Conservation (phyloP, 2,329 filamentous ascomycete species). For the Exophiala sp. region DNA sequence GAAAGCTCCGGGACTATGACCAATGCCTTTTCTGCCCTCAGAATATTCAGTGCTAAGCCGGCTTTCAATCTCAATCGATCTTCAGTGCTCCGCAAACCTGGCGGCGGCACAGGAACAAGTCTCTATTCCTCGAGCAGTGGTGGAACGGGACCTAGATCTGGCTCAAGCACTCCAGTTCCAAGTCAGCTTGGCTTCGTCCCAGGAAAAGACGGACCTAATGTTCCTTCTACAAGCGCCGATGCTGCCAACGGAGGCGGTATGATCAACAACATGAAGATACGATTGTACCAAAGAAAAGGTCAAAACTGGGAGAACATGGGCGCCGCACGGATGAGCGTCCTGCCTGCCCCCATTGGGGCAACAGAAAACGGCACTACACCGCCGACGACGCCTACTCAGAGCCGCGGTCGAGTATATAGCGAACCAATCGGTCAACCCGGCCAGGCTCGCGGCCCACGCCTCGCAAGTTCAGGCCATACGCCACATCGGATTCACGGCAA, state of each 20-base stretch:
- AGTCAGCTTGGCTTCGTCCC: conserved; percentile 40
- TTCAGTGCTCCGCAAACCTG: conserved; percentile 52
- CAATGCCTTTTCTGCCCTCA: conserved; percentile 73
- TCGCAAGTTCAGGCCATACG: conserved; percentile 28
- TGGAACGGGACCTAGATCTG: conserved; percentile 36
- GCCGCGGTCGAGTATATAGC: conserved; percentile 30
- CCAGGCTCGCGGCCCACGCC: conserved; percentile 28
- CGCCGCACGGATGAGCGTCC: conserved; percentile 76
- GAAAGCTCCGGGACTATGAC: conserved; percentile 71
- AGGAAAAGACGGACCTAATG: conserved; percentile 52
- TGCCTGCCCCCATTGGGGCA: conserved; percentile 51
- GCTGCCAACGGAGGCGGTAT: conserved; percentile 54
- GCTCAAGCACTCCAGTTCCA: conserved; percentile 44
- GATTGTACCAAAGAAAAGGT: conserved; percentile 71
- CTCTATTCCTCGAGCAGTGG: conserved; percentile 46
- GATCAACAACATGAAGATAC: conserved; percentile 77
- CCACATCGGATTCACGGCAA: conserved; percentile 51
- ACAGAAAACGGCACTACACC: conserved; percentile 6
- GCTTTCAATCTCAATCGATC: conserved; percentile 81
- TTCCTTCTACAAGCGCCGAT: conserved; percentile 41
- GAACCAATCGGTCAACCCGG: conserved; percentile 23
- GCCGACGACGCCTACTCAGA: conserved; percentile 19
- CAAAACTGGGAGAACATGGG: conserved; percentile 91
- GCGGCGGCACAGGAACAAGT: conserved; percentile 40
- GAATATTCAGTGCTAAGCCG: conserved; percentile 69